Base-by-base conservation (phyloP, 139 green algal species). In the Coelastrella sp. region DNA sequence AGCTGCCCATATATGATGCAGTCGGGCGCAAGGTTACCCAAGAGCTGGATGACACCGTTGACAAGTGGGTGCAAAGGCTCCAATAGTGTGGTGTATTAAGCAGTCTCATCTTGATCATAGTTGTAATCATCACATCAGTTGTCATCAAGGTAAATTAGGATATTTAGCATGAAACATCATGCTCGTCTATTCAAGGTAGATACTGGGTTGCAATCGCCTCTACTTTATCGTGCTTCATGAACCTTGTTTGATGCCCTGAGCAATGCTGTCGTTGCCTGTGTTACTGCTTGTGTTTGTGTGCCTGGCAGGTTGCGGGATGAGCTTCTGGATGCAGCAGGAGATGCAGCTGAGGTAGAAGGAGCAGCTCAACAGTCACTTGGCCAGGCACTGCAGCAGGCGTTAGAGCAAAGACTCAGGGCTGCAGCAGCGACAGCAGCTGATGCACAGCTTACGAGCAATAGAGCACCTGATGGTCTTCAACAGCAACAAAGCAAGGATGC, bases 1-100 rank as follows among this genome's bases (percentile, higher is more conserved):
- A 84, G 4, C 89, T 95, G 85, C 94, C 95, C 4, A 69, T 98
- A 5, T 93, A 89, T 68, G 93, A 98, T 79, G 87, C 88, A 38
- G 89, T 80, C 0, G 92, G 94, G 11, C 63, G 30, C 48, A 53
- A 80, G 30, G 87, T 94, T 35, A 34, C 68, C 2, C 27, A 43
- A n/a, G 76, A 84, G 19, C 5, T 68, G 27, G 76, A 79, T 30
- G 85, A 89, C 5, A 69, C 83, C 11, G 90, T 94, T 72, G 81
- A 79, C 34, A 71, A 78, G 59, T 25, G 93, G 96, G 78, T n/a
- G n/a, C n/a, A n/a, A n/a, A n/a, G n/a, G n/a, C n/a, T n/a, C n/a
- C n/a, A n/a, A n/a, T n/a, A n/a, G n/a, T n/a, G n/a, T n/a, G n/a
- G n/a, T n/a, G n/a, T n/a, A n/a, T n/a, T n/a, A n/a, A n/a, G n/a